Percentiles rank a stretch among this genome's conserved stretches.
Conservation (phyloP, 1,284 basidiomycete genomes). For the Porogramme epimiltina region DNA sequence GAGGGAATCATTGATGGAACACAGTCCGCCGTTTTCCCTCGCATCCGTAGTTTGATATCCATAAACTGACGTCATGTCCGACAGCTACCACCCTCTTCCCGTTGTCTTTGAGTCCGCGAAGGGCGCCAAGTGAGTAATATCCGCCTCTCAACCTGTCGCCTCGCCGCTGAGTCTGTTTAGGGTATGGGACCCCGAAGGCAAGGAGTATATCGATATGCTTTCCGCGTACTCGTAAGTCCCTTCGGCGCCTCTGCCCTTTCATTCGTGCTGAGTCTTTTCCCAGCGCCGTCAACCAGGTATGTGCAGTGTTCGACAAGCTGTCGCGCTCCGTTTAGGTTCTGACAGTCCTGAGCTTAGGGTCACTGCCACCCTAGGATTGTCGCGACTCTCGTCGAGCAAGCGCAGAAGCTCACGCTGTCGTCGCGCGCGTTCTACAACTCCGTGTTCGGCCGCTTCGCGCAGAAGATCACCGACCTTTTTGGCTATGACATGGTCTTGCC, state of each 20-base stretch:
- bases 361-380: conserved; percentile 96
- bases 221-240: conserved; percentile 89
- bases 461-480: conserved; percentile 84
- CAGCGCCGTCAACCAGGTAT: conserved; percentile 86
- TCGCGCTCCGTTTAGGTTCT: background rate
- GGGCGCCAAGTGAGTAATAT: conserved; percentile 78
- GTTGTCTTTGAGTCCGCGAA: conserved; percentile 91
- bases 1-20: conserved; percentile 12
- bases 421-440: conserved; percentile 98
- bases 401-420: conserved; percentile 89
- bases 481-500: conserved; percentile 96
- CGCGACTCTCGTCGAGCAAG: conserved; percentile 81
- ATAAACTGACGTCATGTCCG: conserved; percentile 36
- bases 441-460: conserved; percentile 87
- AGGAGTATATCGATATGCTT: conserved; percentile 94
- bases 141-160: conserved; percentile 30
- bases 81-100: conserved; percentile 95
- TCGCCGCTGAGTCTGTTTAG: conserved; percentile 38
- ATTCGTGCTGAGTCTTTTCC: background rate
- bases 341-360: conserved; percentile 52
- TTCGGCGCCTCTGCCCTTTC: no score
- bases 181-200: conserved; percentile 96
- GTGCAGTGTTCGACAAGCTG: background rate
- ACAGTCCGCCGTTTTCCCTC: conserved; percentile 25
- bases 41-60: conserved; percentile 25